Evolutionary conservation across 208 protist genomes (phyloP).

Genomic region (Zelonia costaricensis): DNA sequence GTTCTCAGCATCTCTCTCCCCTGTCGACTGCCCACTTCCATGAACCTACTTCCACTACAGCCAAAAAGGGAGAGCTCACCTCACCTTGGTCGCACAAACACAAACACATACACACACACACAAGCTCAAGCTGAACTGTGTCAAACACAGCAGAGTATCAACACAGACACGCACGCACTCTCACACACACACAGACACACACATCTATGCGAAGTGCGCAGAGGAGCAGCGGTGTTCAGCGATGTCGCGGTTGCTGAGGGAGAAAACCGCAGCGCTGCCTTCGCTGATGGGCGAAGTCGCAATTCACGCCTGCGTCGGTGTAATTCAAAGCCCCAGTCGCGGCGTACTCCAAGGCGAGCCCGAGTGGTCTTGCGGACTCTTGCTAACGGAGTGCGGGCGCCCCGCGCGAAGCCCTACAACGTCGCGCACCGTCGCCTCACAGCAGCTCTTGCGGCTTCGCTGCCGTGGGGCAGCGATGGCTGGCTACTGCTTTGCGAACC

Average conservation of each 20-base stretch:
- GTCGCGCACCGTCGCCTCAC: constrained; percentile 4
- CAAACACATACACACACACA: constrained; percentile 3
- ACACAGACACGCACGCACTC: not conserved
- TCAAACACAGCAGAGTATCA: too few relatives aligned
- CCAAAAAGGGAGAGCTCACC: too few relatives aligned
- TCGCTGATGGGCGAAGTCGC: constrained; percentile 28
- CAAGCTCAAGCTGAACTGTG: not conserved
- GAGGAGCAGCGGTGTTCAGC: too few relatives aligned
- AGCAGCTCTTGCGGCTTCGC: constrained; percentile 47
- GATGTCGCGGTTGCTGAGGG: too few relatives aligned
- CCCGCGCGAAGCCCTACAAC: constrained; percentile 28
- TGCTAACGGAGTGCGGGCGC: constrained; percentile 66
- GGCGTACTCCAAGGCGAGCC: constrained; percentile 62
- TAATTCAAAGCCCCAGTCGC: constrained; percentile 67
- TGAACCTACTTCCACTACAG: too few relatives aligned
- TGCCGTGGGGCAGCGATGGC: constrained; percentile 61
- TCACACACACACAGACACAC: not conserved
- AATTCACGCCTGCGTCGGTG: constrained; percentile 71
- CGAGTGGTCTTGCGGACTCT: constrained; percentile 76
- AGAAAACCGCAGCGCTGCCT: not conserved
- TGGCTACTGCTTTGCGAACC: constrained; percentile 48
- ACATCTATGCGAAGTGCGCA: too few relatives aligned
- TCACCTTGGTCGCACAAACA: too few relatives aligned
- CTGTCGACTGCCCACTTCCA: too few relatives aligned
- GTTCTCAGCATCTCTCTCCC: too few relatives aligned